Conservation (phyloP, 371 early-diverging fungal genomes). For the Mucor lusitanicus region DNA sequence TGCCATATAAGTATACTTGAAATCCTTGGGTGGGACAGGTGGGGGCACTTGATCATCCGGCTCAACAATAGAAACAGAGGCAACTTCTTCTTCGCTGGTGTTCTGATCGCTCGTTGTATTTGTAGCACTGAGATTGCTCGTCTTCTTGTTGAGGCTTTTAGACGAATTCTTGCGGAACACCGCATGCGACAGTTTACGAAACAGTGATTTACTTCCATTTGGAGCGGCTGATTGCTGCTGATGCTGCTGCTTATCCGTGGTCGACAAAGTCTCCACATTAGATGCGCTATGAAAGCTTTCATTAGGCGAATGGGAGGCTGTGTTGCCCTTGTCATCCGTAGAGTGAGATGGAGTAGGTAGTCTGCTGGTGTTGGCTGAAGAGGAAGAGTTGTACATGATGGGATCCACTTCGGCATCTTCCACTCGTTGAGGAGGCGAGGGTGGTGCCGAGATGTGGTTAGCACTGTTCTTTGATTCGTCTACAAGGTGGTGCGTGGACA, state of each 20-base stretch:
- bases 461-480: not conserved
- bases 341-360: constrained; percentile 16
- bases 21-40: constrained; percentile 28
- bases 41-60: constrained; percentile 9
- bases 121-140: constrained; percentile 9
- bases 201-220: constrained; percentile 23
- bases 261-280: not conserved
- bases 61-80: not conserved
- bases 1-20: not conserved
- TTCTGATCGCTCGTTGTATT: not conserved
- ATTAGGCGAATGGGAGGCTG: not conserved
- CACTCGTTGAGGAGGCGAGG: constrained; percentile 16
- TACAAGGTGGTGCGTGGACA: constrained; percentile 40
- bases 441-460: not conserved
- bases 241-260: not conserved
- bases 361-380: not conserved
- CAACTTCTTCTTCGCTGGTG: constrained; percentile 2
- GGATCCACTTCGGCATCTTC: constrained; percentile 11
- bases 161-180: constrained; percentile 27
- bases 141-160: constrained; percentile 15
- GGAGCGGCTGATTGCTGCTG: not conserved
- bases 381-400: not conserved
- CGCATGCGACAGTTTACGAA: constrained; percentile 28
- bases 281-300: constrained; percentile 5
- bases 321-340: constrained; percentile 10